Evolutionary conservation across 2,329 filamentous ascomycete species (phyloP), one percentile per base, ranked within the genome.

Genomic region (Arthroderma sp.): DNA sequence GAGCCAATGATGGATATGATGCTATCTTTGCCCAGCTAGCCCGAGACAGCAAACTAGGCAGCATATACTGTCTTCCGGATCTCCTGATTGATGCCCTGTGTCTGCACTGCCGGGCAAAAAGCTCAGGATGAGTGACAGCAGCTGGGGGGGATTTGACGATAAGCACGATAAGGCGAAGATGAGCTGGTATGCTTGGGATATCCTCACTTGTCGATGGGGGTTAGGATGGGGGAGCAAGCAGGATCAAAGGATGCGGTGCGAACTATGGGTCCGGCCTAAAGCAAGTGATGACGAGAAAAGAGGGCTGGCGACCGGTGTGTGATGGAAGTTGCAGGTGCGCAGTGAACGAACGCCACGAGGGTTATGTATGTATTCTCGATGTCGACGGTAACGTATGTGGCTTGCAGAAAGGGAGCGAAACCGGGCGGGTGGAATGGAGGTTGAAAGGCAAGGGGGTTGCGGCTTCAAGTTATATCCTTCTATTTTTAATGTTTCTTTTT

Each of bases 401-500:
- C 44, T 23, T 51, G 23, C 44, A 51, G 44, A 33, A n/a, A 19
- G 25, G 23, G 44, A 17, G n/a, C 23, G 28, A 51, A 33, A 31
- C 44, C 44, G n/a, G 44, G n/a, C 44, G 44, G 25, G 13, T 31
- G 25, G 44, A n/a, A 51, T 51, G 44, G 28, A 33, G 28, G 23
- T 33, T 17, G 28, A 31, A 51, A 31, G n/a, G n/a, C 44, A 51
- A 51, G 44, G 44, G 28, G 44, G 4, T 2, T 51, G 25, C 25
- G 15, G 44, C 44, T 51, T 51, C 44, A 4, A 19, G 44, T 33
- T 51, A 51, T 51, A 51, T 31, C 25, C n/a, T n/a, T 33, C 44
- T 31, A 51, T 31, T 51, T 33, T 33, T 31, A 51, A 51, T 51
- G 44, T 51, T 51, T 51, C 44, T n/a, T 51, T 51, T 51, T 51